Percentiles rank a stretch among this genome's conserved stretches.
These are phyloP conservation scores for Nicotiana knightiana DNA, from an alignment of 257 asterid genomes.

Conservation along the genomic window DNA sequence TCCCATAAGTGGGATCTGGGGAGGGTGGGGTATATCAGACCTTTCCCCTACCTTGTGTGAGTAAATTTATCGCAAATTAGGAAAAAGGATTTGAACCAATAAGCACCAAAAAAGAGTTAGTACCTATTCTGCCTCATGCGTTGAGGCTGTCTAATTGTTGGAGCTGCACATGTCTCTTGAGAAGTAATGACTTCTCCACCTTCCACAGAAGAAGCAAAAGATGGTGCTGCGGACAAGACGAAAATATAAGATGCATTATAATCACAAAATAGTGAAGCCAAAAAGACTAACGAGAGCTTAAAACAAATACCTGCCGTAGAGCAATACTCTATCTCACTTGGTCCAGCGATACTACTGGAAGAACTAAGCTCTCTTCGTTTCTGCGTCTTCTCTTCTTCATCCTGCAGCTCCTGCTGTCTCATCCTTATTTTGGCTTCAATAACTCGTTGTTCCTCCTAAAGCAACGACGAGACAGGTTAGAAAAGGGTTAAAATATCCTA, in stretches of 20 bases:
- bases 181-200: constrained; percentile 50
- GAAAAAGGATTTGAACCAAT: not conserved
- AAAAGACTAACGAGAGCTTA: not conserved
- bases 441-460: constrained; percentile 94
- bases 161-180: constrained; percentile 38
- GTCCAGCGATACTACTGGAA: constrained; percentile 47
- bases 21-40: too few relatives aligned
- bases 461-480: constrained; percentile 2
- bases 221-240: constrained; percentile 39
- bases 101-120: not conserved
- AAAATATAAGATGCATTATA: constrained; percentile 2
- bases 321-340: constrained; percentile 50
- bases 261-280: constrained; percentile 7
- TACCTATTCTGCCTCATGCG: constrained; percentile 78
- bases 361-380: constrained; percentile 59
- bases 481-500: not conserved
- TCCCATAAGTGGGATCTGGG: too few relatives aligned
- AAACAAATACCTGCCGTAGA: constrained; percentile 55
- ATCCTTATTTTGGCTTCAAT: constrained; percentile 98
- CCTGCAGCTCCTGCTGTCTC: constrained; percentile 88
- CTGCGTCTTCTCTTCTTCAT: constrained; percentile 69
- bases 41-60: not conserved
- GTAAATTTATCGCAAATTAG: not conserved
- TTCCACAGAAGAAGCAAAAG: constrained; percentile 58
- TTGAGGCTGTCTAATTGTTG: constrained; percentile 34